phyloP scores from a whole-genome alignment of 2,329 filamentous ascomycete genomes.

The Xylariaceae sp. region DNA sequence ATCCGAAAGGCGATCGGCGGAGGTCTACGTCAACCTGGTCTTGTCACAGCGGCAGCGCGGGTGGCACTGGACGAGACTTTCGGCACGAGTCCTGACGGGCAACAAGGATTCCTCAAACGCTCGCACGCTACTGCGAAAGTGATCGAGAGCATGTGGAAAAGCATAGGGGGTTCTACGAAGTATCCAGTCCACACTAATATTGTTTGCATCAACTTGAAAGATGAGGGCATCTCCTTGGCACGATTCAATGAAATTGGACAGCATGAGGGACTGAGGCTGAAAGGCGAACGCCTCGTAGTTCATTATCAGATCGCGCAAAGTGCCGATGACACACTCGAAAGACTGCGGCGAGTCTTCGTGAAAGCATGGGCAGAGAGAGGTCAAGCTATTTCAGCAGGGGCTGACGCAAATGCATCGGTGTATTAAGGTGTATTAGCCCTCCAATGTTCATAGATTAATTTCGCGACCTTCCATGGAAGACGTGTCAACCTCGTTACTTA shows the following conservation, averaged over 20 bases:
- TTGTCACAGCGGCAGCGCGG: slow-evolving; percentile 67
- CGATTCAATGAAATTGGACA: slow-evolving; percentile 50
- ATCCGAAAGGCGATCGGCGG: slow-evolving; percentile 70
- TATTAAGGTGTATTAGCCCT: not conserved
- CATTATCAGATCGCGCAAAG: slow-evolving; percentile 50
- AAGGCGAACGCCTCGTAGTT: slow-evolving; percentile 58
- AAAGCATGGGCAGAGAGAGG: not conserved
- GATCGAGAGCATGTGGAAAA: not conserved
- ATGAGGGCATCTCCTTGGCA: slow-evolving; percentile 50
- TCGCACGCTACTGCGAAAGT: not conserved
- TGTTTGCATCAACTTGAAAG: slow-evolving; percentile 75
- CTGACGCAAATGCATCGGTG: not conserved
- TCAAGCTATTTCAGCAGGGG: not conserved
- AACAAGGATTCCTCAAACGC: not conserved
- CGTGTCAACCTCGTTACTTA: too few relatives aligned
- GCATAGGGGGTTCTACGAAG: slow-evolving; percentile 59
- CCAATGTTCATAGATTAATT: too few relatives aligned
- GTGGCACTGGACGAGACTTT: slow-evolving; percentile 58
- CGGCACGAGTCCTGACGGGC: not conserved
- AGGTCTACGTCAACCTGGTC: slow-evolving; percentile 67
- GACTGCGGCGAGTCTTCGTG: not conserved
- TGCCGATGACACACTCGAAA: slow-evolving; percentile 11
- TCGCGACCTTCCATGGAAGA: too few relatives aligned
- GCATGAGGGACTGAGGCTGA: slow-evolving; percentile 50
- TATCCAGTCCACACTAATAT: slow-evolving; percentile 85